Conservation (phyloP, 805 yeast species). For the Metschnikowia arizonensis region DNA sequence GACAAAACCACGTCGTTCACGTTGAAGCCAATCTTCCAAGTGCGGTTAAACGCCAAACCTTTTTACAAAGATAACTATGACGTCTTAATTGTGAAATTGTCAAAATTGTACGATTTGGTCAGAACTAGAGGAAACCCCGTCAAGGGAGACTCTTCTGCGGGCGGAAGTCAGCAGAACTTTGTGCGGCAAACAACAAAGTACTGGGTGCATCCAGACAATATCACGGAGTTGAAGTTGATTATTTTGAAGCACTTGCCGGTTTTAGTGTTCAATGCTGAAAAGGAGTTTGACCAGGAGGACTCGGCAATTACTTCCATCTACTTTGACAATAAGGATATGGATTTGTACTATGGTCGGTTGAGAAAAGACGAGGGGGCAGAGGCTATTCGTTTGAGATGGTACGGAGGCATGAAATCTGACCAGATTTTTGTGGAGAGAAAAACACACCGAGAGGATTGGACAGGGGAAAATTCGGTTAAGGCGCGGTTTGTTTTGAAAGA, state of each 20-base stretch:
- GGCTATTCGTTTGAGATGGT: constrained; percentile 97
- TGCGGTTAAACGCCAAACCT: constrained; percentile 87
- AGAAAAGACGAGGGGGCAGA: constrained; percentile 98
- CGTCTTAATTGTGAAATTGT: constrained; percentile 78
- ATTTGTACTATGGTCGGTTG: constrained; percentile 88
- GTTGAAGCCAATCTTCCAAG: constrained; percentile 89
- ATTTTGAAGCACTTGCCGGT: constrained; percentile 95
- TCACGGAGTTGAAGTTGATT: constrained; percentile 90
- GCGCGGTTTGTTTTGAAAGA: constrained; percentile 94
- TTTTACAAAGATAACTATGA: constrained; percentile 96
- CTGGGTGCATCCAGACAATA: constrained; percentile 99
- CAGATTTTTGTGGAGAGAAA: constrained; percentile 94
- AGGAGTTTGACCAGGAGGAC: constrained; percentile 93
- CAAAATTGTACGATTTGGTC: constrained; percentile 85
- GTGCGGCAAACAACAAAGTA: constrained; percentile 98
- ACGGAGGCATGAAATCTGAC: constrained; percentile 94
- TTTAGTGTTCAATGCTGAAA: constrained; percentile 90
- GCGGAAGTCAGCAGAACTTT: constrained; percentile 95
- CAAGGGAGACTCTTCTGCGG: constrained; percentile 94
- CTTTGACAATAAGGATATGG: constrained; percentile 85
- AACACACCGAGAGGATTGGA: constrained; percentile 99
- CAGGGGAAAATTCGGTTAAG: constrained; percentile 98
- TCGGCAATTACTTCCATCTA: constrained; percentile 96
- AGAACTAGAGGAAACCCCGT: constrained; percentile 96
- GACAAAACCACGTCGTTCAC: constrained; percentile 75